Percentiles rank a stretch among this genome's conserved stretches.
Evolutionary conservation across 1,284 basidiomycete genomes (phyloP).

Genomic region (Waitea zeae): DNA sequence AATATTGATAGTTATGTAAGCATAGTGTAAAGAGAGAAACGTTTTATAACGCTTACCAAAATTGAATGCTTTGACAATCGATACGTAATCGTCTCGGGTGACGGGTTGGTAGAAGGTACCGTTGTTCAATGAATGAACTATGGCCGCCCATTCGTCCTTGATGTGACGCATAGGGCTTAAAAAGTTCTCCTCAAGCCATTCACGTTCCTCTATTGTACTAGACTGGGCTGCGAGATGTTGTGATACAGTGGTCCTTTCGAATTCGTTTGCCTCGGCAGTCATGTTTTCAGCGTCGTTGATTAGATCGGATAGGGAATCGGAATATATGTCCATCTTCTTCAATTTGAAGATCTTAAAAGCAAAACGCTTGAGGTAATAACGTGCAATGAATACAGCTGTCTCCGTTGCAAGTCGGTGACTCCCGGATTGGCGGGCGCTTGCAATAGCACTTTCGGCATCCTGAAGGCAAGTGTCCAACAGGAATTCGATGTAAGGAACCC

Average conservation of each 20-base stretch:
- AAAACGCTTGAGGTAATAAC: conserved; percentile 21
- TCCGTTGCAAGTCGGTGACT: conserved; percentile 19
- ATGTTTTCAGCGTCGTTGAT: conserved; percentile 5
- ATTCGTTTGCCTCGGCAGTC: neutral
- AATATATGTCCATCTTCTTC: neutral
- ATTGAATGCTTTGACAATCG: conserved; percentile 25
- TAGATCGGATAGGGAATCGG: conserved; percentile 8
- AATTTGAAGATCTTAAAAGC: conserved; percentile 14
- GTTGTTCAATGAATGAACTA: conserved; percentile 14
- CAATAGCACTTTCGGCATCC: conserved; percentile 23
- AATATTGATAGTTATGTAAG: neutral
- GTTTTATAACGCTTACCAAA: conserved; percentile 26
- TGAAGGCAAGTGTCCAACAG: conserved; percentile 20
- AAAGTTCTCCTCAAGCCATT: conserved; percentile 21
- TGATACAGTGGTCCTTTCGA: neutral
- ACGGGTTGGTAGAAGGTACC: conserved; percentile 24
- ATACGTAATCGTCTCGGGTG: conserved; percentile 26
- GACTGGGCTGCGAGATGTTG: no score
- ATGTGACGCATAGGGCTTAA: conserved; percentile 14
- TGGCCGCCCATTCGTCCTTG: conserved; percentile 17
- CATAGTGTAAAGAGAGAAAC: no score
- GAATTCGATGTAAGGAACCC: conserved; percentile 22
- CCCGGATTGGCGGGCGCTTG: conserved; percentile 16
- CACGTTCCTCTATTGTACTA: no score
- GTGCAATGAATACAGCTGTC: conserved; percentile 18